Base-by-base conservation (phyloP, 164 flowering plant species). In the Houttuynia cordata region DNA sequence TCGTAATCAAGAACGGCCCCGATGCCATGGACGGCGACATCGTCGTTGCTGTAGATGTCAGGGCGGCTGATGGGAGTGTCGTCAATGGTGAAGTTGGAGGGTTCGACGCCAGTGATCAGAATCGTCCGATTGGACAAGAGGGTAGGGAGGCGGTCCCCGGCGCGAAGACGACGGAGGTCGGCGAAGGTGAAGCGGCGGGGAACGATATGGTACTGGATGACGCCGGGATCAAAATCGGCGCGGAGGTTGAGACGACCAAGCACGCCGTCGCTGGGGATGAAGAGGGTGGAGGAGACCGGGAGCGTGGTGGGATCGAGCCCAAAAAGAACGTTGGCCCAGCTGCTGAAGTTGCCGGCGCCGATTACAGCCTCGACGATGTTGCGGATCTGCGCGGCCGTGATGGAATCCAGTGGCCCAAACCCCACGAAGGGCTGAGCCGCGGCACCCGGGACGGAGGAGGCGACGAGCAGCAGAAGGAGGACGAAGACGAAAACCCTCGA, bases 361-460 rank as follows among this genome's bases (percentile, higher is more conserved):
- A 77, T 63, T 3, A 81, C 60, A 0, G 87, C 79, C 53, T 77
- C 74, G 42, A 85, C 64, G 24, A 79, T 73, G 78, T 75, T 72
- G 67, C 53, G 60, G 18, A 71, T n/a, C 65, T 56, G 62, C 52
- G 62, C 14, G 4, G 30, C 25, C 24, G 25, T 41, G 18, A 45
- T 14, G 17, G 17, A 12, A 10, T 45, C 49, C 49, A 12, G 4
- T 3, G 49, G 17, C 13, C 49, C 49, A 12, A 17, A 12, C 49
- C 14, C 49, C 14, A 1, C 49, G 49, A 3, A 10, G 49, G 17
- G 17, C 49, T 45, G 37, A 30, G 14, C 49, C 2, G 14, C 49
- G 17, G 14, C 49, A 10, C 49, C 49, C 17, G 49, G 17, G 49
- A 45, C 49, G 49, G 14, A 12, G 49, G 49, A 12, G 49, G 8